These are phyloP conservation scores for Diaporthe sp. DNA, from an alignment of 2,329 filamentous ascomycete genomes.

Conservation along the genomic window DNA sequence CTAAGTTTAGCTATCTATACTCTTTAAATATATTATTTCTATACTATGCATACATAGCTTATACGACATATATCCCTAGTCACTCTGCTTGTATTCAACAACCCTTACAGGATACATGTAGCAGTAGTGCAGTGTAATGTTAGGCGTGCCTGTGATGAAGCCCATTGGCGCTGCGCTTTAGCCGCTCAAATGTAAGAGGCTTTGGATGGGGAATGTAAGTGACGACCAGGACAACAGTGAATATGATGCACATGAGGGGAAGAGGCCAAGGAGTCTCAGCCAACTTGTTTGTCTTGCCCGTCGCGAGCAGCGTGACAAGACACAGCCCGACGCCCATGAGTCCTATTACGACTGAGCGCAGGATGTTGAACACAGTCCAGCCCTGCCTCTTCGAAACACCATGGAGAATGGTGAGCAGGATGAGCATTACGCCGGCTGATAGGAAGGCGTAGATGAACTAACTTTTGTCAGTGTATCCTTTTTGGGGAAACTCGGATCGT, in stretches of 20 bases:
- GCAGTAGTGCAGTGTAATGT: neutral
- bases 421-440: slow-evolving; percentile 47
- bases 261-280: slow-evolving; percentile 46
- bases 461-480: neutral
- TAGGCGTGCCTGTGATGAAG: neutral
- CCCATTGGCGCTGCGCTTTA: neutral
- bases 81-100: no score
- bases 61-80: no score
- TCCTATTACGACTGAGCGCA: slow-evolving; percentile 42
- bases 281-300: slow-evolving; percentile 27
- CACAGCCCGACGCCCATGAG: slow-evolving; percentile 43
- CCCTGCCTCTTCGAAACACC: slow-evolving; percentile 48
- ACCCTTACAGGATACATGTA: no score
- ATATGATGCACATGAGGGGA: slow-evolving; percentile 46
- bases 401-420: slow-evolving; percentile 49
- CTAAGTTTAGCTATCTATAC: no score
- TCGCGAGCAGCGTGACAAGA: slow-evolving; percentile 43
- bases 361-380: slow-evolving; percentile 49
- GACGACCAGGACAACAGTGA: slow-evolving; percentile 43
- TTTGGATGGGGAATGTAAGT: slow-evolving; percentile 42
- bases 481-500: neutral
- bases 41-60: no score
- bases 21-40: no score
- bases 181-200: neutral
- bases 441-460: slow-evolving; percentile 47